Evolutionary conservation across 2,329 filamentous ascomycete species (phyloP), one percentile per base, ranked within the genome.

Genomic region (Dactylellina haptotyla): DNA sequence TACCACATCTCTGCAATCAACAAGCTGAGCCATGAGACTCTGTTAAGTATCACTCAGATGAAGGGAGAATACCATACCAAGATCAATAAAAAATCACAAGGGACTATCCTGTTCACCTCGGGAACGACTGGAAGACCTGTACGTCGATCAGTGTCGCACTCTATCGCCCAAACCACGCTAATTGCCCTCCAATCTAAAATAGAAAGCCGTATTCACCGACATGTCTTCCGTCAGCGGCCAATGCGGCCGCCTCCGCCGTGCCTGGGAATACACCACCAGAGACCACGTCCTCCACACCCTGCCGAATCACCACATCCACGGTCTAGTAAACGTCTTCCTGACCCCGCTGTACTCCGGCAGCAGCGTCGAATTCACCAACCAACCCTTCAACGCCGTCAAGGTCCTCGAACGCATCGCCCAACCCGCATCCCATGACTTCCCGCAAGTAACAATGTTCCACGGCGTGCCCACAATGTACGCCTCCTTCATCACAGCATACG

Each of bases 381-480:
- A 53, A 37, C 94, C 94, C 0, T 98, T 98, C 84, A 96, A 96
- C 78, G 87, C 92, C 3, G 88, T 91, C 61, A 85, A 87, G 8
- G 91, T 96, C 30, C 98, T 94, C 93, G 86, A 88, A 74, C 90
- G 95, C 18, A 66, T 73, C 8, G 9, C 41, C 5, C 23, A 16
- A 8, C 69, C 51, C 10, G 28, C 45, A n/a, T 70, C 54, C 12
- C 26, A 30, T 66, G 79, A 78, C 28, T 77, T 75, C 61, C 81
- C 81, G 73, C 78, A 80, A 46, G 80, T 83, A 26, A 96, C 93
- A 3, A 97, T 99, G 84, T 90, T 99, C 81, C 99, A 94, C 30
- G 94, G 91, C 70, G 95, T 99, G 0, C 95, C 95, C 2, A 98
- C 95, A 6, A 91, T 98, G 76, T 99, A 98, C 84, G 93, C 89